Evolutionary conservation across 345 rosid genomes (phyloP).

Genomic region (Brassica incana): DNA sequence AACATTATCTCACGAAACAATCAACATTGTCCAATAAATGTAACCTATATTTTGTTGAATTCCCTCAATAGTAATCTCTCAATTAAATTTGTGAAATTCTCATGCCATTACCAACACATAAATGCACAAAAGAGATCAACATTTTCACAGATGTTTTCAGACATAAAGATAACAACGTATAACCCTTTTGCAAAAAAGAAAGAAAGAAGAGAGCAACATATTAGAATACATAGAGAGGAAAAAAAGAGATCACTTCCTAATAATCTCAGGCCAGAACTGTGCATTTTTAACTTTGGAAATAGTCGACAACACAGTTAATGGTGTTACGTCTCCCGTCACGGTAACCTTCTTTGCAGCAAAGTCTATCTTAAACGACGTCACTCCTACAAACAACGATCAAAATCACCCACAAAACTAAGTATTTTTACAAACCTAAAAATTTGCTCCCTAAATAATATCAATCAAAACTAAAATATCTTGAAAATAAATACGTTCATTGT

Average conservation of each 20-base stretch:
- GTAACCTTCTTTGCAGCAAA: slow-evolving; percentile 90
- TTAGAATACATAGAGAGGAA: neutral
- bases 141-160: neutral
- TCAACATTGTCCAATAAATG: too few species aligned
- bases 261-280: slow-evolving; percentile 67
- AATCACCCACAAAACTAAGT: neutral
- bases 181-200: neutral
- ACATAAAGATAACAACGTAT: neutral
- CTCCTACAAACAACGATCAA: slow-evolving; percentile 54
- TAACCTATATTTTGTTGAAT: neutral
- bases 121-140: neutral
- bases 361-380: slow-evolving; percentile 82
- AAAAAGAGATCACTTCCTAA: slow-evolving; percentile 4
- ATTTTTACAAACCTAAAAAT: neutral
- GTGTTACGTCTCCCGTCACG: slow-evolving; percentile 74
- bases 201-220: neutral
- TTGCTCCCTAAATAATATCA: neutral
- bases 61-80: neutral
- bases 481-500: neutral
- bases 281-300: slow-evolving; percentile 90
- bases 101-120: neutral
- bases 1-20: neutral
- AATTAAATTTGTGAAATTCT: neutral
- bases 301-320: slow-evolving; percentile 66
- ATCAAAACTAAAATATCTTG: neutral